Base-by-base conservation (phyloP, 495 filamentous ascomycete species). In the Apiosordaria backusii region DNA sequence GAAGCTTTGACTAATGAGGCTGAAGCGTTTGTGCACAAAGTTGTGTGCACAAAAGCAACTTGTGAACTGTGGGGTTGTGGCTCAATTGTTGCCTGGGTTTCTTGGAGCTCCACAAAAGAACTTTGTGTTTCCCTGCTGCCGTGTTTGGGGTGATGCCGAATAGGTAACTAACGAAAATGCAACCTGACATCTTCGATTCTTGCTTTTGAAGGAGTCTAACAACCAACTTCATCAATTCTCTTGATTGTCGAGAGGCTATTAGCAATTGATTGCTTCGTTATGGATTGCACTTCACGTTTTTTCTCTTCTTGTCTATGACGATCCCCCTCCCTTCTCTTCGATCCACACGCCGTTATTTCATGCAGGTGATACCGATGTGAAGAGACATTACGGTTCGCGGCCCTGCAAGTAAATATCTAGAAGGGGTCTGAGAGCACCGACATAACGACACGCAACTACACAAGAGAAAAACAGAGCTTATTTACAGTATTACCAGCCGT, bases 11-110 rank as follows among this genome's bases (percentile, higher is more conserved):
- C 21, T 15, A 59, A 63, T 68, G 26, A 18, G 45, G 40, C 63
- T 67, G 68, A 60, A 67, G 65, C 66, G 71, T 45, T 45, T 45
- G 35, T 35, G 68, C 67, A 67, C 67, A 68, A 62, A 60, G 57
- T 55, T 29, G 29, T 1, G 65, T 25, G 45, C 55, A 57, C 62
- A 63, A 67, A 55, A 40, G 25, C 54, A 62, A 53, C 52, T 54
- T 60, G 54, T 59, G 54, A 45, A 59, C 10, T 60, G 54, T 54
- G 61, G 60, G 52, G 52, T 55, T 19, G 52, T 55, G 22, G n/a
- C 52, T 55, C n/a, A 54, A 54, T 6, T 50, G 21, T 55, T 55
- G n/a, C 52, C 19, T 7, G 35, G 35, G 35, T 45, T 45, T 29
- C 27, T 29, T 29, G 27, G 27, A 29, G 27, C 27, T 29, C 13